Conservation (phyloP, 225 moss, liverwort and hornwort genomes). For the Straminergon stramineum region DNA sequence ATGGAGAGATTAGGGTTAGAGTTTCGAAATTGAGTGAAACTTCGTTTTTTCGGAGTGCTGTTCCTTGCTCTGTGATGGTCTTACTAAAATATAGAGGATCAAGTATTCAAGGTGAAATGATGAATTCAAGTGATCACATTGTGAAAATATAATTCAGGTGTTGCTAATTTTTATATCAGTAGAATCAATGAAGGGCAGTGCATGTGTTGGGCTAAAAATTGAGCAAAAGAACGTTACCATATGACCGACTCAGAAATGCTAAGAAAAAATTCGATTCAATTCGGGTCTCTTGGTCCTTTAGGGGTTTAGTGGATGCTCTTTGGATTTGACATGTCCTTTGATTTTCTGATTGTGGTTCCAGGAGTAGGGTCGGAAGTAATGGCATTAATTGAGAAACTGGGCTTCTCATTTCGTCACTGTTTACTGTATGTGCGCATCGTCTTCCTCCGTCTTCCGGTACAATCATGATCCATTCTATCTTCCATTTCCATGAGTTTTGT, state of each 20-base stretch:
- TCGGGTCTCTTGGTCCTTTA: not conserved
- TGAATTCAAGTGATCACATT: not conserved
- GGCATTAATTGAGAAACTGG: constrained; percentile 11
- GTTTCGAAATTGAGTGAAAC: not conserved
- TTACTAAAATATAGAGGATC: not conserved
- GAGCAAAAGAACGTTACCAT: not conserved
- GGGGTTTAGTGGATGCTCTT: not conserved
- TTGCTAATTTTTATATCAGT: not conserved
- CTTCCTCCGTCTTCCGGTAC: constrained; percentile 10
- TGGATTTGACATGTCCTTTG: not conserved
- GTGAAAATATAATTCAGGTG: not conserved
- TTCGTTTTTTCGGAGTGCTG: not conserved
- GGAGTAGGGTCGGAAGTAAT: constrained; percentile 12
- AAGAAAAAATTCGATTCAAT: not conserved
- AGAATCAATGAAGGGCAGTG: not conserved
- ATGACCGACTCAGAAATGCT: not conserved
- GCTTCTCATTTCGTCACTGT: constrained; percentile 9
- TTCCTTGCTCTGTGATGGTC: not conserved
- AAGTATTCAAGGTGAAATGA: not conserved
- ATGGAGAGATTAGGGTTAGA: not conserved
- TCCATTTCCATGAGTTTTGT: not conserved
- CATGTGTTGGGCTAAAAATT: not conserved
- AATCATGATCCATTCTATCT: not conserved
- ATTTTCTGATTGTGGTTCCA: not conserved
- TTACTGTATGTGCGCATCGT: not conserved